These are phyloP conservation scores for Trametes meyenii DNA, from an alignment of 768 basidiomycete species.

Conservation along the genomic window DNA sequence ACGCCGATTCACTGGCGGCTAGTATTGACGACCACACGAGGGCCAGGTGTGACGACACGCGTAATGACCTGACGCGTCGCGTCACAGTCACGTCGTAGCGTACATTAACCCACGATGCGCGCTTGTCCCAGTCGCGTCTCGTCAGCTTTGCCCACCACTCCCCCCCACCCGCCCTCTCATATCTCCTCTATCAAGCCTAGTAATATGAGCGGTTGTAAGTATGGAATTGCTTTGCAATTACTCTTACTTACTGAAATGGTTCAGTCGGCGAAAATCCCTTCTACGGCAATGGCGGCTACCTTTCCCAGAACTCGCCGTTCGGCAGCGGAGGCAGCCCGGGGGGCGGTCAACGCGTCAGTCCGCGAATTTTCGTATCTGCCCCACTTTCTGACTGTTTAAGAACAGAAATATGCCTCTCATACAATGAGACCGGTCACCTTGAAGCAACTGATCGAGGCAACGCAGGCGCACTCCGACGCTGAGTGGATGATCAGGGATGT, in stretches of 20 bases:
- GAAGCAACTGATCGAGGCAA: constrained; percentile 72
- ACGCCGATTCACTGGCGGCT: too few species aligned
- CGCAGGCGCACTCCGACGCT: constrained; percentile 85
- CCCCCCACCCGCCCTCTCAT: not conserved
- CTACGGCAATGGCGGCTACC: constrained; percentile 46
- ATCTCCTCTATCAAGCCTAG: too few species aligned
- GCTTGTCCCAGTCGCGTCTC: constrained; percentile 18
- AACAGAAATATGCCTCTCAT: constrained; percentile 43
- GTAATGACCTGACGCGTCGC: constrained; percentile 16
- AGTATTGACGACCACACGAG: too few species aligned
- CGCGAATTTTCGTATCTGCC: constrained; percentile 11
- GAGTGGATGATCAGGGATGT: constrained; percentile 84
- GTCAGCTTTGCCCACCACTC: not conserved
- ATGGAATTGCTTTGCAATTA: not conserved
- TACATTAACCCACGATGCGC: not conserved
- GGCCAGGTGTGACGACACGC: constrained; percentile 5
- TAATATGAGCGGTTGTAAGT: constrained; percentile 49
- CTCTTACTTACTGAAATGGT: not conserved
- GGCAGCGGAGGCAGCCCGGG: constrained; percentile 61
- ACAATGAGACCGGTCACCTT: constrained; percentile 77
- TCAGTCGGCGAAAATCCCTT: constrained; percentile 44
- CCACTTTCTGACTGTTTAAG: not conserved
- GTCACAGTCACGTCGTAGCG: constrained; percentile 6
- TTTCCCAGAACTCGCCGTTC: constrained; percentile 63
- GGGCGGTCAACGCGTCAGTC: constrained; percentile 43